Conservation (phyloP, 495 filamentous ascomycete genomes). For the Lasiosphaeria ovina region DNA sequence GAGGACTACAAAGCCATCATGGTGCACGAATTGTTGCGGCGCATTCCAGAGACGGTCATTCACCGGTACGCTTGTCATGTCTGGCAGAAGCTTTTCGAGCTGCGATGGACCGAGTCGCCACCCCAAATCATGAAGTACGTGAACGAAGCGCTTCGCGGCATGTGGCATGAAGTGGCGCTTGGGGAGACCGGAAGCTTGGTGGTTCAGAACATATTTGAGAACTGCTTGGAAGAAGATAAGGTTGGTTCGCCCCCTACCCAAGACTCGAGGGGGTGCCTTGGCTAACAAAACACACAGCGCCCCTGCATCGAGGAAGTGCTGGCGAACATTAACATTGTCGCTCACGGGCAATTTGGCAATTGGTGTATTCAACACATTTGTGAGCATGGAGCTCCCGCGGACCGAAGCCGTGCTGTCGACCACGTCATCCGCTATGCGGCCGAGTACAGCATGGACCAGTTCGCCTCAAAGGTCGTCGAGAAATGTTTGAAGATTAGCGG, state of each 20-base stretch:
- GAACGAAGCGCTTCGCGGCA: constrained; percentile 89
- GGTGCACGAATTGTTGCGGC: constrained; percentile 93
- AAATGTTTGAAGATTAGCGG: constrained; percentile 98
- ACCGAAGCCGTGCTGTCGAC: constrained; percentile 90
- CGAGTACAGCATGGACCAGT: constrained; percentile 99
- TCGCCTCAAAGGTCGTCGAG: constrained; percentile 97
- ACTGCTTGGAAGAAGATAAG: constrained; percentile 98
- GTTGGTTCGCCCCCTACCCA: constrained; percentile 42
- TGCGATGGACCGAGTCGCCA: constrained; percentile 90
- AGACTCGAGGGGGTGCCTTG: background rate
- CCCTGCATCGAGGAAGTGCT: constrained; percentile 96
- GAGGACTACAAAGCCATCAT: constrained; percentile 97
- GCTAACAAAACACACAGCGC: constrained; percentile 59
- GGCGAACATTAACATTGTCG: constrained; percentile 87
- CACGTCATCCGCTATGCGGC: constrained; percentile 89
- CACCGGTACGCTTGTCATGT: constrained; percentile 98
- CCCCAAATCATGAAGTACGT: constrained; percentile 98
- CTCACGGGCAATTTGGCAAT: constrained; percentile 98
- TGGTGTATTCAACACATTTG: constrained; percentile 99
- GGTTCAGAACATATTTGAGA: constrained; percentile 99
- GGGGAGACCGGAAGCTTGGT: constrained; percentile 97
- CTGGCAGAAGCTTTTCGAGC: constrained; percentile 99
- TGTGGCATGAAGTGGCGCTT: constrained; percentile 98
- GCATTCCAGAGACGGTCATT: constrained; percentile 96
- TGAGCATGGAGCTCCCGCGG: constrained; percentile 88